Percentiles rank a stretch among this genome's conserved stretches.
Conservation (phyloP, 352 stramenopile species). For the Phytophthora macrochlamydospora region DNA sequence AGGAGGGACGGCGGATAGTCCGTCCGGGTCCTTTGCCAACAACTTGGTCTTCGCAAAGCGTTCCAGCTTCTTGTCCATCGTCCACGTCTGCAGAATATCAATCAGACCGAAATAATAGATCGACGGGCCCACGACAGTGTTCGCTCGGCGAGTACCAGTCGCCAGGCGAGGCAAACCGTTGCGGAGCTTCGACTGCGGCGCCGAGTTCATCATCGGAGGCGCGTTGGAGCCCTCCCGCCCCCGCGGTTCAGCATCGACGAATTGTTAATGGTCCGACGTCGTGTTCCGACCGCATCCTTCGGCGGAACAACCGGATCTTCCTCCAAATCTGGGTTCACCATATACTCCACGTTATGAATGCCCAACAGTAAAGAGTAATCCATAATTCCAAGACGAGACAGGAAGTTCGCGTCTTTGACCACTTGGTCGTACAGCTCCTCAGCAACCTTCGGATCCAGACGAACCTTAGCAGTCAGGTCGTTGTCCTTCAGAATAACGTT, state of each 20-base stretch:
- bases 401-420: constrained; percentile 85
- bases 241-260: constrained; percentile 46
- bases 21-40: constrained; percentile 76
- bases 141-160: constrained; percentile 77
- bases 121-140: constrained; percentile 86
- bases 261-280: constrained; percentile 42
- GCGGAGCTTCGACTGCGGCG: constrained; percentile 37
- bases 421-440: constrained; percentile 88
- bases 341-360: constrained; percentile 90
- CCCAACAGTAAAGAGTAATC: constrained; percentile 91
- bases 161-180: constrained; percentile 54
- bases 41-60: constrained; percentile 89
- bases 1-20: constrained; percentile 80
- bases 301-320: constrained; percentile 41
- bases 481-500: constrained; percentile 91
- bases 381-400: constrained; percentile 89
- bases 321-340: constrained; percentile 80
- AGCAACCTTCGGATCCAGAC: constrained; percentile 70
- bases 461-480: constrained; percentile 84
- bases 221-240: constrained; percentile 27
- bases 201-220: constrained; percentile 19
- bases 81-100: constrained; percentile 90
- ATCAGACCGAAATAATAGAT: constrained; percentile 91
- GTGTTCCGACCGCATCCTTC: constrained; percentile 34
- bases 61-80: constrained; percentile 91